Evolutionary conservation across 805 yeast genomes (phyloP).

Genomic region (Kodamaea hsintzibuensis): DNA sequence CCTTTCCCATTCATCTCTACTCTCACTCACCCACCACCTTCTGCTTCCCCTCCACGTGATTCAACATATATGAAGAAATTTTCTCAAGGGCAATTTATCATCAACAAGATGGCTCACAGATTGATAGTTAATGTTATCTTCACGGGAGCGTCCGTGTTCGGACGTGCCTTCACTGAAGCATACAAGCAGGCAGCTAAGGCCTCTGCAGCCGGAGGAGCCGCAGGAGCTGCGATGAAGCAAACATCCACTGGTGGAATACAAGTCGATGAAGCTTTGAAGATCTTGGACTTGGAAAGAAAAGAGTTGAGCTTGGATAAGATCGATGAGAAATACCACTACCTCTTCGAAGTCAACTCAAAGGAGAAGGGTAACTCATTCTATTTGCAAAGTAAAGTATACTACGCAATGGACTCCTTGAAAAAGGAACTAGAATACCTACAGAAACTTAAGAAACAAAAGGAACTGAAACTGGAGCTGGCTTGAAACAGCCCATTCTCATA

Average conservation of each 20-base stretch:
- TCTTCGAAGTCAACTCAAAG: constrained; percentile 86
- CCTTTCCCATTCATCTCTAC: background rate
- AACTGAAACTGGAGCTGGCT: constrained; percentile 8
- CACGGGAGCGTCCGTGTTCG: constrained; percentile 95
- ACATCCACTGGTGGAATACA: constrained; percentile 75
- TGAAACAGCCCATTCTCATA: background rate
- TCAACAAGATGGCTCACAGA: constrained; percentile 76
- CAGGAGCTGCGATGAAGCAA: constrained; percentile 38
- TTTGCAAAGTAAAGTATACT: constrained; percentile 85
- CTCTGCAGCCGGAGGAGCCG: constrained; percentile 56
- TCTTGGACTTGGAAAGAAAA: constrained; percentile 71
- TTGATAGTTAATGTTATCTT: constrained; percentile 83
- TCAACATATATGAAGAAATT: background rate
- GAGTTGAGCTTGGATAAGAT: constrained; percentile 58
- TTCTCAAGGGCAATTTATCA: background rate
- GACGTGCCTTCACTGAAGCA: constrained; percentile 95
- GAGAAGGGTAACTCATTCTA: constrained; percentile 97
- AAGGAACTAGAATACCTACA: constrained; percentile 68
- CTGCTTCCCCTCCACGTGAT: constrained; percentile 2
- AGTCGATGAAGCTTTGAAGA: constrained; percentile 88
- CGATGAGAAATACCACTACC: constrained; percentile 70
- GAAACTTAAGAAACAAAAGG: constrained; percentile 37
- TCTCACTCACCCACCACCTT: background rate
- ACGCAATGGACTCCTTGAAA: constrained; percentile 90
- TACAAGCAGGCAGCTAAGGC: constrained; percentile 95